A percentile compares a stretch with the other conserved stretches of the same genome.
phyloP scores from a whole-genome alignment of 2,329 filamentous ascomycete genomes.

The Penicillium sp. region DNA sequence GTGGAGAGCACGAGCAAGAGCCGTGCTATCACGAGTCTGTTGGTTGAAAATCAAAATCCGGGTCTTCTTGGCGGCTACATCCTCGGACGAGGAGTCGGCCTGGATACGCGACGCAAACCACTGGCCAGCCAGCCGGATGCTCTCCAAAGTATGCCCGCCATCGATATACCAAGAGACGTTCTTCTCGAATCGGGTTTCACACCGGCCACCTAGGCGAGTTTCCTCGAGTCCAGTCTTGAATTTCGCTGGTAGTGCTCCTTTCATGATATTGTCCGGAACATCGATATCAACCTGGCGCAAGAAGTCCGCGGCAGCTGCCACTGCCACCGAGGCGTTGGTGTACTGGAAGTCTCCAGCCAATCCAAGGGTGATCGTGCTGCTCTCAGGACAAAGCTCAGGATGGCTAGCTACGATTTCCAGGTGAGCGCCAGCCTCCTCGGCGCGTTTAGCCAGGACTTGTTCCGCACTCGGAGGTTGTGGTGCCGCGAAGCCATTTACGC shows the following conservation, averaged over 20 bases:
- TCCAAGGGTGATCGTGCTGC: slow-evolving; percentile 54
- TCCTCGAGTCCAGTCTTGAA: slow-evolving; percentile 65
- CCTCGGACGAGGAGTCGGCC: slow-evolving; percentile 36
- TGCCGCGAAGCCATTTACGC: slow-evolving; percentile 63
- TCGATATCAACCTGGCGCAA: slow-evolving; percentile 38
- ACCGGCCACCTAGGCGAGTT: slow-evolving; percentile 72
- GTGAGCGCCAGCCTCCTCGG: slow-evolving; percentile 50
- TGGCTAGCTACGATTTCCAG: slow-evolving; percentile 53
- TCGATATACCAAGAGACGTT: slow-evolving; percentile 76
- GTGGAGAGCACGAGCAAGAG: slow-evolving; percentile 65
- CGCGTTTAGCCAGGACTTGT: slow-evolving; percentile 57
- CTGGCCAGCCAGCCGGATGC: slow-evolving; percentile 69
- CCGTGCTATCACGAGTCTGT: slow-evolving; percentile 73
- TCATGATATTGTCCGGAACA: slow-evolving; percentile 40
- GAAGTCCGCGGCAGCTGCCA: slow-evolving; percentile 49
- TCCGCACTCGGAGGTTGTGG: slow-evolving; percentile 57
- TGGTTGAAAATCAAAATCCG: slow-evolving; percentile 87
- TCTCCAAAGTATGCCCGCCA: slow-evolving; percentile 84
- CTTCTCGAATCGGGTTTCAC: slow-evolving; percentile 63
- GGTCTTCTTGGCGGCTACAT: slow-evolving; percentile 36
- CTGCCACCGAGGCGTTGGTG: slow-evolving; percentile 61
- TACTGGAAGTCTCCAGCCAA: slow-evolving; percentile 64
- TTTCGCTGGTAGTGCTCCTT: slow-evolving; percentile 55
- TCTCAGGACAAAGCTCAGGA: slow-evolving; percentile 40
- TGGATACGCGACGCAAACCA: slow-evolving; percentile 68